A percentile compares a stretch with the other conserved stretches of the same genome.
Conservation (phyloP, 2,329 filamentous ascomycete genomes). For the Xylariaceae sp. region DNA sequence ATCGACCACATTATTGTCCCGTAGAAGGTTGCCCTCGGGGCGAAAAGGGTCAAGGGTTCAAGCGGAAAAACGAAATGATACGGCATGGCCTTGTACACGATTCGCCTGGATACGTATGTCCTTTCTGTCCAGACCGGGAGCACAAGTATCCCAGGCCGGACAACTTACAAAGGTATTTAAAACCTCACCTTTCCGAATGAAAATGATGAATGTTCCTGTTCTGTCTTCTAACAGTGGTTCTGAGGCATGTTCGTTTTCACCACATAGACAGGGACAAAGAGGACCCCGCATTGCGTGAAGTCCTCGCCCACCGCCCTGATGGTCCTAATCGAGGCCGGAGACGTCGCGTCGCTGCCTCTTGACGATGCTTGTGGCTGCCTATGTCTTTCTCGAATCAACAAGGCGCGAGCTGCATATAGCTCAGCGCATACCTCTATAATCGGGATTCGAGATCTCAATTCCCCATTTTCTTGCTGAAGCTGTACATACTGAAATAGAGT, state of each 20-base stretch:
- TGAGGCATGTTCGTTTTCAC: conserved; percentile 85
- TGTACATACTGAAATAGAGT: conserved; percentile 13
- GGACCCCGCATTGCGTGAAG: conserved; percentile 72
- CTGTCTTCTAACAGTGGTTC: conserved; percentile 9
- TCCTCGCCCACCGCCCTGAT: conserved; percentile 79
- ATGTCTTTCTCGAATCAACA: conserved; percentile 13
- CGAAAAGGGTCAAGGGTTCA: conserved; percentile 62
- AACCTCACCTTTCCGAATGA: background rate
- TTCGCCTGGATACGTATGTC: conserved; percentile 91
- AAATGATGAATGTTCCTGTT: conserved; percentile 1
- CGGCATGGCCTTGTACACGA: conserved; percentile 82
- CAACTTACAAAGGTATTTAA: conserved; percentile 76
- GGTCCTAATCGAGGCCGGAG: conserved; percentile 76
- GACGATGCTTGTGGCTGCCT: conserved; percentile 10
- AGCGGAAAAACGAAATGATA: conserved; percentile 69
- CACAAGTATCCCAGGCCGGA: conserved; percentile 94
- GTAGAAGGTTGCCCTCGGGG: conserved; percentile 57
- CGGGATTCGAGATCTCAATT: background rate
- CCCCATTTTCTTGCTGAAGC: conserved; percentile 7
- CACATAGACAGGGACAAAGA: conserved; percentile 87
- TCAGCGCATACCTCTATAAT: conserved; percentile 8
- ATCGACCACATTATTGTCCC: conserved; percentile 60
- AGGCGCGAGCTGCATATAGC: background rate
- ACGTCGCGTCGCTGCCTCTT: conserved; percentile 50
- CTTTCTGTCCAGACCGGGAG: conserved; percentile 89